These are phyloP conservation scores for Euphrasia confusa DNA, from an alignment of 257 asterid genomes.

Conservation along the genomic window DNA sequence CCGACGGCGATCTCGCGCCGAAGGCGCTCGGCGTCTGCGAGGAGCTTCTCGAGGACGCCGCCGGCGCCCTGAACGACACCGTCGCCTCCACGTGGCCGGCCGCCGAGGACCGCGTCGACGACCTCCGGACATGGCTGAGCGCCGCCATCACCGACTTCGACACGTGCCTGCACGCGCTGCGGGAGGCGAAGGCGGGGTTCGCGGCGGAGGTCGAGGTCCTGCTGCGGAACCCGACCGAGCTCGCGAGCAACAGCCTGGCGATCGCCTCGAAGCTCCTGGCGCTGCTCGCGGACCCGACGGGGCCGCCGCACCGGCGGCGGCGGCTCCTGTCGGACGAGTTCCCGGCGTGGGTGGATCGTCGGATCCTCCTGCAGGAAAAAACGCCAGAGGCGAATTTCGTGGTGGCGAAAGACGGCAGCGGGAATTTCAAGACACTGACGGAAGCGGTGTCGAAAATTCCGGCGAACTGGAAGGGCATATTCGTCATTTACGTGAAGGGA, in stretches of 20 bases:
- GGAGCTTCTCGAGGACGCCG: slow-evolving; percentile 52
- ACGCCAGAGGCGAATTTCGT: slow-evolving; percentile 45
- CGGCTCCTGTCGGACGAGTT: slow-evolving; percentile 30
- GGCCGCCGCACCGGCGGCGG: slow-evolving; percentile 46
- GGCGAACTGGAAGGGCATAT: slow-evolving; percentile 41
- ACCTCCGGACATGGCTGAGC: slow-evolving; percentile 69
- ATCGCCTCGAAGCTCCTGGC: slow-evolving; percentile 31
- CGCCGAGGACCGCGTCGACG: slow-evolving; percentile 3
- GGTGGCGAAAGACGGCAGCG: slow-evolving; percentile 62
- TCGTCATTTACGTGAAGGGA: slow-evolving; percentile 50
- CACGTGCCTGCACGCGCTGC: slow-evolving; percentile 68
- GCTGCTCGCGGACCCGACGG: slow-evolving; percentile 34
- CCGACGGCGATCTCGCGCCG: slow-evolving; percentile 30
- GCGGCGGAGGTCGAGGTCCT: slow-evolving; percentile 28
- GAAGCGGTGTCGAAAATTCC: slow-evolving; percentile 63
- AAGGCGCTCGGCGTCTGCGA: slow-evolving; percentile 52
- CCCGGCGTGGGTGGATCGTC: slow-evolving; percentile 49
- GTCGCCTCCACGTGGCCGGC: background rate
- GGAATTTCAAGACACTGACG: slow-evolving; percentile 36
- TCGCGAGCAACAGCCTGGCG: slow-evolving; percentile 49
- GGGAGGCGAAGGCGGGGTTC: slow-evolving; percentile 45
- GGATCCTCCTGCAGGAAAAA: slow-evolving; percentile 43
- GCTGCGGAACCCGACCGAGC: slow-evolving; percentile 58
- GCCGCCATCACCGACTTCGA: slow-evolving; percentile 57
- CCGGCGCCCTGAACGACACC: slow-evolving; percentile 23